Evolutionary conservation across 805 yeast genomes (phyloP).

Genomic region (Priceomyces castillae): DNA sequence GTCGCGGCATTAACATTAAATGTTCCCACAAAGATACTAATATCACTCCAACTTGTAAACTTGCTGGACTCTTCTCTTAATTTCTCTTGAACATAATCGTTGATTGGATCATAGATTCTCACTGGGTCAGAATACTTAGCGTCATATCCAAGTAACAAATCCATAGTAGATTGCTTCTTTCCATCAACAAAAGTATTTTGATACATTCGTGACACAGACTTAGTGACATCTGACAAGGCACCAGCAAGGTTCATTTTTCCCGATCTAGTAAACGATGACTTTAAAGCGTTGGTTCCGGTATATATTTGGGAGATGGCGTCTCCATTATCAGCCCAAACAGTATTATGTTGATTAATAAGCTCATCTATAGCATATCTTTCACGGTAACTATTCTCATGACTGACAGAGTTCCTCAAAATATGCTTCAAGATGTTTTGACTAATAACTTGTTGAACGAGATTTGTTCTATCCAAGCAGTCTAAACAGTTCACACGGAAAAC

Average conservation of each 20-base stretch:
- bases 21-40: conserved; percentile 76
- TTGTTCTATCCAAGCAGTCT: conserved; percentile 91
- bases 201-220: conserved; percentile 91
- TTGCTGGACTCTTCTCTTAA: conserved; percentile 46
- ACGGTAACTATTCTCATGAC: conserved; percentile 19
- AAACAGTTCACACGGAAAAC: conserved; percentile 91
- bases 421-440: conserved; percentile 66
- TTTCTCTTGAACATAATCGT: conserved; percentile 74
- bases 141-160: conserved; percentile 76
- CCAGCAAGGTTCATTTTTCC: conserved; percentile 98
- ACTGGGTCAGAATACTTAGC: conserved; percentile 67
- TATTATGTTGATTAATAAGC: conserved; percentile 69
- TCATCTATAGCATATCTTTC: conserved; percentile 39
- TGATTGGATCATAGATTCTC: conserved; percentile 79
- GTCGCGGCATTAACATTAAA: conserved; percentile 79
- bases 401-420: conserved; percentile 22
- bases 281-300: conserved; percentile 58
- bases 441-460: conserved; percentile 80
- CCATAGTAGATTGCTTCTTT: conserved; percentile 86
- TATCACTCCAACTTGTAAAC: conserved; percentile 59
- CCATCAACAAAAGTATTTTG: conserved; percentile 95
- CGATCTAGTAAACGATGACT: conserved; percentile 88
- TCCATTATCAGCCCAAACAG: conserved; percentile 75
- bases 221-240: conserved; percentile 94
- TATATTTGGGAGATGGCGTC: conserved; percentile 64